These are phyloP conservation scores for Candida awuae DNA, from an alignment of 805 yeast genomes.

Conservation along the genomic window DNA sequence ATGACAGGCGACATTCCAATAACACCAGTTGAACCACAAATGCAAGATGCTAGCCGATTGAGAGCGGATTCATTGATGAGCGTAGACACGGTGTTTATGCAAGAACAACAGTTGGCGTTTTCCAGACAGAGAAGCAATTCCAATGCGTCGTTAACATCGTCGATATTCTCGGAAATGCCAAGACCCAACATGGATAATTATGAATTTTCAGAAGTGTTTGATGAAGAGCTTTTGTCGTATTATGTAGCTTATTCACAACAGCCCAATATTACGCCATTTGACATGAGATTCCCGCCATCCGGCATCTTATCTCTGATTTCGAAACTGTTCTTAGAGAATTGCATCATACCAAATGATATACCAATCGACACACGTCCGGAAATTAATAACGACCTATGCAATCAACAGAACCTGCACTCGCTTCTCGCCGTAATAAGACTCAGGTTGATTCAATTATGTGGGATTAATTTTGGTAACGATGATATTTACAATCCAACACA, in stretches of 20 bases:
- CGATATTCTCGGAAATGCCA: conserved; percentile 14
- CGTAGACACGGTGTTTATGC: conserved; percentile 6
- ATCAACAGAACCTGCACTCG: conserved; percentile 18
- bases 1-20: too few relatives aligned
- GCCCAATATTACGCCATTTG: conserved; percentile 64
- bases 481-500: conserved; percentile 1
- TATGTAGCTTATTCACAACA: conserved; percentile 43
- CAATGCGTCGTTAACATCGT: conserved; percentile 18
- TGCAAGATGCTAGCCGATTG: conserved; percentile 1
- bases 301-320: conserved; percentile 57
- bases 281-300: conserved; percentile 55
- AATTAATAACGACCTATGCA: conserved; percentile 24
- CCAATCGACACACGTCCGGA: conserved; percentile 21
- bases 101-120: not conserved
- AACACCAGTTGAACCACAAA: too few relatives aligned
- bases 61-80: conserved; percentile 13
- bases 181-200: conserved; percentile 17
- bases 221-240: conserved; percentile 36
- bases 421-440: conserved; percentile 27
- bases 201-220: conserved; percentile 33
- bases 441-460: conserved; percentile 28
- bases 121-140: conserved; percentile 13
- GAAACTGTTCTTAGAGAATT: conserved; percentile 39
- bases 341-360: conserved; percentile 16
- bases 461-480: conserved; percentile 8